These are phyloP conservation scores for Alternaria tenuissima DNA, from an alignment of 2,329 filamentous ascomycete genomes.

Conservation along the genomic window DNA sequence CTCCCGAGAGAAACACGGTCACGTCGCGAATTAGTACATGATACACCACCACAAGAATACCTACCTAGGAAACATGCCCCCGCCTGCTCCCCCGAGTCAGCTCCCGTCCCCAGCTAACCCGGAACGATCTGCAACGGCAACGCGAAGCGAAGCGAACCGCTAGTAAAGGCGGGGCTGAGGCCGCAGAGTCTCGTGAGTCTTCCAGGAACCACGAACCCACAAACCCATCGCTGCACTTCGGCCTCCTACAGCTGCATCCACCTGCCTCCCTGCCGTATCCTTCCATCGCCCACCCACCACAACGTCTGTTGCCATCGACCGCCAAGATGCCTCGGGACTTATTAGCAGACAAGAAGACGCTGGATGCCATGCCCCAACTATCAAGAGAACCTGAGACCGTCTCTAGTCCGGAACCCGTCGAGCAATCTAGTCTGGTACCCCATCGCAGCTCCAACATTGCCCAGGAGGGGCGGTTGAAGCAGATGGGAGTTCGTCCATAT, in stretches of 20 bases:
- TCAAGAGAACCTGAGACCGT: slow-evolving; percentile 43
- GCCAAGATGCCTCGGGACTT: slow-evolving; percentile 56
- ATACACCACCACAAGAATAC: not conserved
- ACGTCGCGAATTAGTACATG: not conserved
- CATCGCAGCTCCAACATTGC: slow-evolving; percentile 35
- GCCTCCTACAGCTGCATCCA: slow-evolving; percentile 13
- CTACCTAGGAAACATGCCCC: not conserved
- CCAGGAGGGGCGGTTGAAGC: slow-evolving; percentile 40
- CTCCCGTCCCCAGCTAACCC: not conserved
- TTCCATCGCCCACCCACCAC: slow-evolving; percentile 2
- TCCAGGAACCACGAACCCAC: slow-evolving; percentile 28
- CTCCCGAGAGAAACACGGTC: not conserved
- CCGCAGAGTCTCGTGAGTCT: slow-evolving; percentile 26
- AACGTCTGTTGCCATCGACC: slow-evolving; percentile 10
- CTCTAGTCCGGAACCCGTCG: slow-evolving; percentile 23
- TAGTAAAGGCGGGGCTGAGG: slow-evolving; percentile 17
- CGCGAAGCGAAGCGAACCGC: slow-evolving; percentile 17
- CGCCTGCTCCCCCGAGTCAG: not conserved
- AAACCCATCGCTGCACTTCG: slow-evolving; percentile 21
- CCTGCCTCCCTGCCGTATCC: slow-evolving; percentile 5
- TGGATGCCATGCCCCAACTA: slow-evolving; percentile 50
- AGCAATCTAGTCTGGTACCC: slow-evolving; percentile 27
- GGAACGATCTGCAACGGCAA: slow-evolving; percentile 11
- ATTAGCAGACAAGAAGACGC: slow-evolving; percentile 46
- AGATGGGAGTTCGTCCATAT: slow-evolving; percentile 72